phyloP scores from a whole-genome alignment of 345 rosid species.

The Gynandropsis gynandra region DNA sequence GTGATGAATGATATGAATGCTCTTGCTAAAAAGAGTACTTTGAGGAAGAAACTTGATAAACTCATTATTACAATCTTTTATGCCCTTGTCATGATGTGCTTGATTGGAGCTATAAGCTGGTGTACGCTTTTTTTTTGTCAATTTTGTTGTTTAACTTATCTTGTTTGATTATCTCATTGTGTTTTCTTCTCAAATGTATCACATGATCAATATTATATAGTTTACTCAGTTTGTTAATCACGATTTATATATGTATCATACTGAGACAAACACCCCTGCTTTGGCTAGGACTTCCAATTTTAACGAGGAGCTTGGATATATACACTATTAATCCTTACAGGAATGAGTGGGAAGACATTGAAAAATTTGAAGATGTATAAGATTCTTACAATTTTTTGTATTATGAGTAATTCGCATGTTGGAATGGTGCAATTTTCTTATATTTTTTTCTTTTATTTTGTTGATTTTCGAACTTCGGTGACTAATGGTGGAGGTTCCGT shows the following conservation, averaged over 20 bases:
- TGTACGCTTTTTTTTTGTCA: slow-evolving; percentile 26
- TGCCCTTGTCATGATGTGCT: slow-evolving; percentile 81
- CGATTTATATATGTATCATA: slow-evolving; percentile 87
- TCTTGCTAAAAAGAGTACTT: slow-evolving; percentile 97
- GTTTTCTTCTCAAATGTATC: slow-evolving; percentile 24
- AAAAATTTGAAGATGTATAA: too few species aligned
- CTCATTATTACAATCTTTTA: slow-evolving; percentile 83
- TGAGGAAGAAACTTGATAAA: slow-evolving; percentile 98
- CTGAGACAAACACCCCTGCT: slow-evolving; percentile 88
- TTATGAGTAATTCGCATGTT: too few species aligned
- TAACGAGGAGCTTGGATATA: slow-evolving; percentile 99
- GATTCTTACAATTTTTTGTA: too few species aligned
- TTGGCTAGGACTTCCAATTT: slow-evolving; percentile 94
- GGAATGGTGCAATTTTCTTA: too few species aligned
- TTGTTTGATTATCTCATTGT: slow-evolving; percentile 14
- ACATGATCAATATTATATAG: slow-evolving; percentile 98
- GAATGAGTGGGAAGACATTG: too few species aligned
- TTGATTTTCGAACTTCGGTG: too few species aligned
- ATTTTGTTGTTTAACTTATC: slow-evolving; percentile 15
- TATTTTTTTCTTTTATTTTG: too few species aligned
- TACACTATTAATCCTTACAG: slow-evolving; percentile 24
- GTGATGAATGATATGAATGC: slow-evolving; percentile 99
- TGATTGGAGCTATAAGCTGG: slow-evolving; percentile 93
- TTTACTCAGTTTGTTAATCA: slow-evolving; percentile 90
- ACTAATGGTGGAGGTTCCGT: too few species aligned